A percentile compares a stretch with the other conserved stretches of the same genome.
Conservation (phyloP, 305 asterid species). For the Fraxinus angustifolia region DNA sequence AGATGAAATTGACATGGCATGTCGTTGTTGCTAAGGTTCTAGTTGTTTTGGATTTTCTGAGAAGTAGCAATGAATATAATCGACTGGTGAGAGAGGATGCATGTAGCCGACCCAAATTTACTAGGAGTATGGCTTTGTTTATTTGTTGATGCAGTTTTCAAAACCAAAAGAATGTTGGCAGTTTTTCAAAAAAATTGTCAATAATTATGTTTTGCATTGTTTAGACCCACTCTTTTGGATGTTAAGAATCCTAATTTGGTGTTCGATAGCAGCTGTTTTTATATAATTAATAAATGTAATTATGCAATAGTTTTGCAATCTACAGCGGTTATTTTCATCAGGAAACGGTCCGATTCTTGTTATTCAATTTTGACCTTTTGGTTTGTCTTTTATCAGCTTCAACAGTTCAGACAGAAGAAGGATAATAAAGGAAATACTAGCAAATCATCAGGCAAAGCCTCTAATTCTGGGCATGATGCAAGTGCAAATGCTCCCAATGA, state of each 20-base stretch:
- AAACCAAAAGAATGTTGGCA: neutral
- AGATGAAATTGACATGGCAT: neutral
- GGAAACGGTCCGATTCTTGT: neutral
- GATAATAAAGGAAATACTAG: slow-evolving; percentile 62
- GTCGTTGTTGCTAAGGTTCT: neutral
- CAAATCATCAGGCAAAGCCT: slow-evolving; percentile 52
- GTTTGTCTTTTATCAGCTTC: slow-evolving; percentile 54
- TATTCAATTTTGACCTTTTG: slow-evolving; percentile 14
- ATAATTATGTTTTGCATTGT: slow-evolving; percentile 1
- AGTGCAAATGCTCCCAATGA: slow-evolving; percentile 30
- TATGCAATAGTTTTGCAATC: neutral
- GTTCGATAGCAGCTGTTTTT: neutral
- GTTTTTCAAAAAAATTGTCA: neutral
- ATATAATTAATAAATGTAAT: neutral
- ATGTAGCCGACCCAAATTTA: neutral
- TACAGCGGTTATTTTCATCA: slow-evolving; percentile 2
- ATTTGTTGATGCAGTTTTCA: neutral
- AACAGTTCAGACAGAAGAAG: slow-evolving; percentile 91
- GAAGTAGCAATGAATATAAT: neutral
- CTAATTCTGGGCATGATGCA: slow-evolving; percentile 57
- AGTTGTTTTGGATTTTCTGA: neutral
- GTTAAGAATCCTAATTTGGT: slow-evolving; percentile 4
- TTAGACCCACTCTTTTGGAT: slow-evolving; percentile 1
- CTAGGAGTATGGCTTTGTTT: neutral
- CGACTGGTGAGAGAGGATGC: neutral